A percentile compares a stretch with the other conserved stretches of the same genome.
These are phyloP conservation scores for Lachnellula suecica DNA, from an alignment of 2,329 filamentous ascomycete species.

Conservation along the genomic window DNA sequence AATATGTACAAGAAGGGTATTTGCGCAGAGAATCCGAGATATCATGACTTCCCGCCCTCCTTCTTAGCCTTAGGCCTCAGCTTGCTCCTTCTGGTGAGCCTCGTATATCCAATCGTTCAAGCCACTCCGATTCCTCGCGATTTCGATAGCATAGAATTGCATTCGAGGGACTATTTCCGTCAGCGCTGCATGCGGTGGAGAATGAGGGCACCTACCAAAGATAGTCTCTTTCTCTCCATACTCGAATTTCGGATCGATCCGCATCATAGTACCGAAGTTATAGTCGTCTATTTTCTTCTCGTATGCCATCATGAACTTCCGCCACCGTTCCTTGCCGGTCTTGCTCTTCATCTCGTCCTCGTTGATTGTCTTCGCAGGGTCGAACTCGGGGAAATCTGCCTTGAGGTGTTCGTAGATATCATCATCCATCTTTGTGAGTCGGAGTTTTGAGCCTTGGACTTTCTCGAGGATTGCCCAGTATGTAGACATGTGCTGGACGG, in stretches of 20 bases:
- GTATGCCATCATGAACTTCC: conserved; percentile 89
- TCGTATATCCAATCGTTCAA: conserved; percentile 98
- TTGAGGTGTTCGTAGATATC: conserved; percentile 91
- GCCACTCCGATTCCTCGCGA: conserved; percentile 76
- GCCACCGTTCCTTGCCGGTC: conserved; percentile 88
- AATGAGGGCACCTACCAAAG: conserved; percentile 62
- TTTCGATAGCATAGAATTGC: conserved; percentile 82
- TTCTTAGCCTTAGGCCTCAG: conserved; percentile 12
- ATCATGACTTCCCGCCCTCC: conserved; percentile 3
- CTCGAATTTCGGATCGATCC: conserved; percentile 74
- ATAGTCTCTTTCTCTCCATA: conserved; percentile 90
- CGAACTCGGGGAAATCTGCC: conserved; percentile 88
- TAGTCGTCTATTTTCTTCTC: conserved; percentile 95
- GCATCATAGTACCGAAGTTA: conserved; percentile 95
- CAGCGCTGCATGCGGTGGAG: conserved; percentile 3
- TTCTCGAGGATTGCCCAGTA: conserved; percentile 97
- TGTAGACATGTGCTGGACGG: conserved; percentile 92
- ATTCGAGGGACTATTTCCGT: conserved; percentile 55
- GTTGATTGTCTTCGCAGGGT: conserved; percentile 75
- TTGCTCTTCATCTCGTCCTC: conserved; percentile 99
- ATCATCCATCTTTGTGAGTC: conserved; percentile 91
- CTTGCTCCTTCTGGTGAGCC: conserved; percentile 62
- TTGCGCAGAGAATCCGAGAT: neutral
- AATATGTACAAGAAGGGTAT: neutral
- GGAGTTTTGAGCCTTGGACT: conserved; percentile 82